Conservation (phyloP, 176 grass and related monocot species). For the Phragmites australis region DNA sequence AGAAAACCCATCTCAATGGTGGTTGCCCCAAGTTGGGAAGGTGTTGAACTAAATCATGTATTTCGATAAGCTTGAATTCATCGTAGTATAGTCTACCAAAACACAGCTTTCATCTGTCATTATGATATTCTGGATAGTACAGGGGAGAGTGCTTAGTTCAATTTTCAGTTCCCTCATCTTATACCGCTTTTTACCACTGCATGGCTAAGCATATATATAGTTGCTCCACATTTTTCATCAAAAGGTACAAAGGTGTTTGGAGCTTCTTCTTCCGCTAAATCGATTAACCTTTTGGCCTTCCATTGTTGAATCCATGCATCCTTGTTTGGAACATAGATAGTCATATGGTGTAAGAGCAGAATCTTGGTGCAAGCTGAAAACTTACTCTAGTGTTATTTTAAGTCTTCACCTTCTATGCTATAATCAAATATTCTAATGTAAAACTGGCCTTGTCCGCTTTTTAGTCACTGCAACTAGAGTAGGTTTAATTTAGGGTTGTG, state of each 20-base stretch:
- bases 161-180: too few species aligned
- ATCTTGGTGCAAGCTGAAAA: background rate
- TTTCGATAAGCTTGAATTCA: background rate
- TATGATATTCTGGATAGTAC: background rate
- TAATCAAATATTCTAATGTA: background rate
- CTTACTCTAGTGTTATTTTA: background rate
- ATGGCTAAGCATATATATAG: too few species aligned
- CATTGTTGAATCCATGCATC: too few species aligned
- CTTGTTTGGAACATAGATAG: too few species aligned
- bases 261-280: too few species aligned
- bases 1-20: background rate
- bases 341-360: background rate
- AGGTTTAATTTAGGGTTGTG: background rate
- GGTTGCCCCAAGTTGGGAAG: background rate
- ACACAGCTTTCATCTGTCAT: background rate
- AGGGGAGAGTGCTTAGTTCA: background rate
- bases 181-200: too few species aligned
- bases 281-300: too few species aligned
- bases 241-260: too few species aligned
- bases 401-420: background rate
- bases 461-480: background rate
- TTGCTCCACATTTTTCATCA: too few species aligned
- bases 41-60: background rate
- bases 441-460: too few species aligned
- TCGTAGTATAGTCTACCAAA: slow-evolving; percentile 16